A percentile compares a stretch with the other conserved stretches of the same genome.
Evolutionary conservation across 176 grass and related monocot species (phyloP).

Genomic region (Cymbopogon citratus): DNA sequence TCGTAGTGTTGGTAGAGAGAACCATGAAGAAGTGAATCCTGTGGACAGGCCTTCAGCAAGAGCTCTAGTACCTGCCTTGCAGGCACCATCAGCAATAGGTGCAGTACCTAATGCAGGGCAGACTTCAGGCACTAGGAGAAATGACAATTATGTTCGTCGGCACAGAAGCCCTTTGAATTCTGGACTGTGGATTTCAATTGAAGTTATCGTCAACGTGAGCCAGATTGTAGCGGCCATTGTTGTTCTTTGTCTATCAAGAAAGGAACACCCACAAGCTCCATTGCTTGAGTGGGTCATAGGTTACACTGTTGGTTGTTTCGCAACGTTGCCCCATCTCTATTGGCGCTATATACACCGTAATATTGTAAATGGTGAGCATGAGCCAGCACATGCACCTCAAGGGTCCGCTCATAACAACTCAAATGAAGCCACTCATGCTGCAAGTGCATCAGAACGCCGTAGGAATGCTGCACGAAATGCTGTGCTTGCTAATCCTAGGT

Average conservation of each 20-base stretch:
- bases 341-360: conserved; percentile 90
- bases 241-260: conserved; percentile 70
- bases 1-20: conserved; percentile 34
- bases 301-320: conserved; percentile 85
- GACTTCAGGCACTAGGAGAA: conserved; percentile 48
- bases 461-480: conserved; percentile 54
- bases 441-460: conserved; percentile 43
- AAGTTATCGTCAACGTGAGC: conserved; percentile 87
- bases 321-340: conserved; percentile 88
- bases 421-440: conserved; percentile 29
- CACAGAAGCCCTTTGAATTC: conserved; percentile 88
- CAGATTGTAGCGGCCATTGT: conserved; percentile 87
- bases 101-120: conserved; percentile 41
- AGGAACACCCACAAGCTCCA: conserved; percentile 72
- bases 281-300: conserved; percentile 92
- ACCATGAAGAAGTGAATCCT: conserved; percentile 38
- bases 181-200: conserved; percentile 94
- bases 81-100: conserved; percentile 41
- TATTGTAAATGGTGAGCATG: conserved; percentile 47
- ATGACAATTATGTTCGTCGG: conserved; percentile 46
- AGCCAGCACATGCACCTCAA: conserved; percentile 30
- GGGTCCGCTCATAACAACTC: conserved; percentile 45
- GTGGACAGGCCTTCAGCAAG: conserved; percentile 48
- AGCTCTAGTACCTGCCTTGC: conserved; percentile 40
- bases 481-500: conserved; percentile 79